Conservation (phyloP, 139 green algal species). For the Closterium sp. region DNA sequence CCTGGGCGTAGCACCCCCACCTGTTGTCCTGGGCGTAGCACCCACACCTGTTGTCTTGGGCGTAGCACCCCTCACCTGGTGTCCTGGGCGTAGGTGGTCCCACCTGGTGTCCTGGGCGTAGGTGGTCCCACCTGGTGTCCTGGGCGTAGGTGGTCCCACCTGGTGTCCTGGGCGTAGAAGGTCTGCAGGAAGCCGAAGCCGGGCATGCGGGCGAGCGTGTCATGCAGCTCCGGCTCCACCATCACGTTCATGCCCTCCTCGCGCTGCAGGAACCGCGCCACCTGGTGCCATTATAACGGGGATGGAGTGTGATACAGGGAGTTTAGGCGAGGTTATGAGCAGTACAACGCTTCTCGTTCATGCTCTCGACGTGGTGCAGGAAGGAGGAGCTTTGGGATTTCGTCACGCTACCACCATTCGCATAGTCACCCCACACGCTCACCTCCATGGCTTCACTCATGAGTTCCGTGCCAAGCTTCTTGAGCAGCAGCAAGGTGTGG, state of each 20-base stretch:
- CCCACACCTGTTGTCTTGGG: too few relatives aligned
- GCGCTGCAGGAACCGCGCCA: conserved; percentile 68
- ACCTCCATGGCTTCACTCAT: conserved; percentile 58
- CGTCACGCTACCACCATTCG: too few relatives aligned
- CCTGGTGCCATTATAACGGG: conserved; percentile 35
- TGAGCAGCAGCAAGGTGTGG: conserved; percentile 89
- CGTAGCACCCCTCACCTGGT: neutral
- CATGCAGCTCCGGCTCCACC: conserved; percentile 81
- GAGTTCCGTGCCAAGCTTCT: conserved; percentile 91
- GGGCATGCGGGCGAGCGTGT: conserved; percentile 44
- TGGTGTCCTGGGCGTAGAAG: conserved; percentile 41
- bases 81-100: neutral
- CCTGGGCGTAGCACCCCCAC: neutral
- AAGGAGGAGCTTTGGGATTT: too few relatives aligned
- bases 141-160: neutral
- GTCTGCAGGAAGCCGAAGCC: conserved; percentile 57
- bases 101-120: neutral
- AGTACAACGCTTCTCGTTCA: too few relatives aligned
- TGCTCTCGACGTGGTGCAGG: too few relatives aligned
- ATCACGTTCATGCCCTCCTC: conserved; percentile 78
- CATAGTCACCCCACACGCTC: neutral
- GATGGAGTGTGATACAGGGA: neutral
- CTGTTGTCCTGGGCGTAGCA: neutral
- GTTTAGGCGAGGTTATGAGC: neutral
- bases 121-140: neutral